Evolutionary conservation across 148 eudicot genomes (phyloP).

Genomic region (Cornus kousa): DNA sequence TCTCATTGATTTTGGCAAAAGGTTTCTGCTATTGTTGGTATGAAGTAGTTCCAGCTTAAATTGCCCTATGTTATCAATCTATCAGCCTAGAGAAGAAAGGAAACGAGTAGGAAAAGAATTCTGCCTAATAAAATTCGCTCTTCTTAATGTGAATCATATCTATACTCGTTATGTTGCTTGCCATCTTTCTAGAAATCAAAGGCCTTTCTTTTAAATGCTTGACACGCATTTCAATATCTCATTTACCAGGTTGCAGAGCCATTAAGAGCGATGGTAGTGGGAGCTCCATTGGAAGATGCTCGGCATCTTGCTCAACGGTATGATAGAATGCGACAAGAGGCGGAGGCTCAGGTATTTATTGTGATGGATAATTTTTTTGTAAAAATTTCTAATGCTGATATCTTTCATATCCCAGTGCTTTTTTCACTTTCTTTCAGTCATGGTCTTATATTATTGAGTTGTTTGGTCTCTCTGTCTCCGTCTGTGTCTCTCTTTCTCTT

Average conservation of each 20-base stretch:
- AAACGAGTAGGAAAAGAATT: no score
- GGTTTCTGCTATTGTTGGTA: slow-evolving; percentile 7
- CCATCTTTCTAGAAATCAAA: background rate
- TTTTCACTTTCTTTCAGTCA: background rate
- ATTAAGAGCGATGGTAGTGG: slow-evolving; percentile 96
- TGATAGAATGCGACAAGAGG: slow-evolving; percentile 96
- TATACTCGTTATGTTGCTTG: background rate
- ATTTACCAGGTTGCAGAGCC: slow-evolving; percentile 85
- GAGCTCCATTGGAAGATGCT: slow-evolving; percentile 99
- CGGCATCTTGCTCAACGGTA: slow-evolving; percentile 98
- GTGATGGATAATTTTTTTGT: background rate
- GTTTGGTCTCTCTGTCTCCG: no score
- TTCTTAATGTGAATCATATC: background rate
- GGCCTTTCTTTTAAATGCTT: background rate
- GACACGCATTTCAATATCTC: background rate
- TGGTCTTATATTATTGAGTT: background rate
- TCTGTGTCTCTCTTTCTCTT: no score
- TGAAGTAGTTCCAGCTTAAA: slow-evolving; percentile 4
- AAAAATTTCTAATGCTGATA: background rate
- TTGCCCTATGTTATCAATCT: background rate
- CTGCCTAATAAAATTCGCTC: background rate
- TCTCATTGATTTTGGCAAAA: background rate
- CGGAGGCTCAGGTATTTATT: slow-evolving; percentile 86
- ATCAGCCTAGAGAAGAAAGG: no score
- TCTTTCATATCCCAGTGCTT: background rate